Conservation (phyloP, 192 early-diverging fungal species). For the Podochytrium sp. region DNA sequence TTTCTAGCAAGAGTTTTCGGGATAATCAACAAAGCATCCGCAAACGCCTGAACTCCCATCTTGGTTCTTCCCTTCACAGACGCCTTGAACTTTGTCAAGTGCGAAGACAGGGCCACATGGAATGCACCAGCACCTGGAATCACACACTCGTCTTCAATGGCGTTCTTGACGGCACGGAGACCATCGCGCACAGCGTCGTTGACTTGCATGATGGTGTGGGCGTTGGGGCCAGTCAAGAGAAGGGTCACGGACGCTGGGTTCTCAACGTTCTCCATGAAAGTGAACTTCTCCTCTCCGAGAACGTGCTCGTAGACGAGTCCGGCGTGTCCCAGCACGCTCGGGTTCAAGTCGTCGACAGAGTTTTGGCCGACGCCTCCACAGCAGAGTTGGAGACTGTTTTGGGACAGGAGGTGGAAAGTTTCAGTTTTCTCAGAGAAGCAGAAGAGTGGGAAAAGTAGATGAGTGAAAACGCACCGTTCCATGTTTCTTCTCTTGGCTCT, state of each 20-base stretch:
- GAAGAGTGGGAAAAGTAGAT: no score
- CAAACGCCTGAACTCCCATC: constrained; percentile 96
- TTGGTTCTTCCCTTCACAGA: constrained; percentile 90
- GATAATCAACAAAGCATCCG: constrained; percentile 95
- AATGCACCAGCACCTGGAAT: constrained; percentile 96
- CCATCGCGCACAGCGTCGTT: constrained; percentile 99
- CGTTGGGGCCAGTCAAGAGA: constrained; percentile 92
- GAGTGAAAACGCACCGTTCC: constrained; percentile 82
- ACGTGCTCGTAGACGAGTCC: constrained; percentile 95
- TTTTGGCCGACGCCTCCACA: constrained; percentile 96
- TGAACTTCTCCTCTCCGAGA: constrained; percentile 98
- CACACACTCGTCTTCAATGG: constrained; percentile 88
- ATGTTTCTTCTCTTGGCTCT: constrained; percentile 99
- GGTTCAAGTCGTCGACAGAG: constrained; percentile 94
- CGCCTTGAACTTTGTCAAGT: constrained; percentile 87
- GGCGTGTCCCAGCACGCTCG: constrained; percentile 84
- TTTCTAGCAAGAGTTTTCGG: constrained; percentile 96
- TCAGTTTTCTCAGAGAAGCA: no score
- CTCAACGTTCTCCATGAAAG: constrained; percentile 95
- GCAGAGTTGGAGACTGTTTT: constrained; percentile 87
- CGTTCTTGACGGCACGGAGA: constrained; percentile 97
- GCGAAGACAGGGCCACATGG: constrained; percentile 84
- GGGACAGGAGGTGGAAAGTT: no score
- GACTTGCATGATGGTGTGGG: constrained; percentile 90
- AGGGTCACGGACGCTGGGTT: constrained; percentile 88